Base-by-base conservation (phyloP, 805 yeast species). In the Candida incommunis region DNA sequence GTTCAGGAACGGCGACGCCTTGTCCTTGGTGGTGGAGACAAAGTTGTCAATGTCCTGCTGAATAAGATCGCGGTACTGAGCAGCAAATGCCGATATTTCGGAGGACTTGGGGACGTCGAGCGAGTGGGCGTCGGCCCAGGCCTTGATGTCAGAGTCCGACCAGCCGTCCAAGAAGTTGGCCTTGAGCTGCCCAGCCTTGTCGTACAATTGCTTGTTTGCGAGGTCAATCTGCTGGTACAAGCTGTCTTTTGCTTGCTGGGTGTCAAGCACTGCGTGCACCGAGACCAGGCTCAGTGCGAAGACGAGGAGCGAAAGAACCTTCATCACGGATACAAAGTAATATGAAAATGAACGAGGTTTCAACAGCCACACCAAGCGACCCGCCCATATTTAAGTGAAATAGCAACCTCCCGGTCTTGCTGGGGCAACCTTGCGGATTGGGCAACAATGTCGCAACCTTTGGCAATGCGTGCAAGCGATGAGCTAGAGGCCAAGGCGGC, bases 1-100 rank as follows among this genome's bases (percentile, higher is more conserved):
- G 3, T 45, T 18, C 13, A 37, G 21, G 23, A 11, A 7, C 23
- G 7, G 45, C 23, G 46, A 40, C 16, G 53, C 56, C 22, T 43
- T 41, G 35, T 48, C 43, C 15, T 43, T 34, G 23, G 53, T 55
- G 25, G 41, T 31, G 24, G 27, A 7, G 13, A 25, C 13, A 13
- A 25, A 25, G 13, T 25, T 25, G 27, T 25, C 27, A 13, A 25
- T 25, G 27, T 25, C 27, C 27, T 7, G 13, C 27, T 25, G 13
- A 13, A 25, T 25, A 13, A 25, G 27, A 25, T 25, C 13, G 7
- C 27, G 7, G 27, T 25, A 25, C 27, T 25, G 27, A 25, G 27
- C 27, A 25, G 27, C 27, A 25, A 25, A 25, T 7, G 27, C 27
- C 13, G 27, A 13, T 7, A 25, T 25, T 13, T 25, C 27, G 13